These are phyloP conservation scores for Phaseolus lunatus DNA, from an alignment of 306 rosid genomes.

Conservation along the genomic window DNA sequence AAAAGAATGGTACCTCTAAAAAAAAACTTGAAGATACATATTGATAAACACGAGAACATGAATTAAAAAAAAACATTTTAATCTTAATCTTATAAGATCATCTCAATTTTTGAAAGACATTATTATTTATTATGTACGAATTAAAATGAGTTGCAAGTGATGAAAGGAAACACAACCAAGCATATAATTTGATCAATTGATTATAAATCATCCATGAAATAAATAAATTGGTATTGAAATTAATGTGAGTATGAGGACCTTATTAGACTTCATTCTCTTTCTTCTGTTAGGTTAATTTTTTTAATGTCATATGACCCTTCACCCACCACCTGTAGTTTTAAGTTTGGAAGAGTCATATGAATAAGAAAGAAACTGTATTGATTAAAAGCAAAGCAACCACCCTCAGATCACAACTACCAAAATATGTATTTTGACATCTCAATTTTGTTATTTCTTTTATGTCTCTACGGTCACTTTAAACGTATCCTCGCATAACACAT, in stretches of 20 bases:
- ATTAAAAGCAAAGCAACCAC: slow-evolving; percentile 1
- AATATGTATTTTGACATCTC: slow-evolving; percentile 15
- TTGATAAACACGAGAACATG: too few species aligned
- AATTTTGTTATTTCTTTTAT: background rate
- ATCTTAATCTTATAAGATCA: too few species aligned
- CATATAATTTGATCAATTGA: too few species aligned
- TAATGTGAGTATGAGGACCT: too few species aligned
- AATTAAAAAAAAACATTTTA: too few species aligned
- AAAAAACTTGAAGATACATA: too few species aligned
- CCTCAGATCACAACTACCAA: slow-evolving; percentile 24
- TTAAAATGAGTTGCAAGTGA: slow-evolving; percentile 10
- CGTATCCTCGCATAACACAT: too few species aligned
- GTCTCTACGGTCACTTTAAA: background rate
- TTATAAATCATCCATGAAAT: too few species aligned
- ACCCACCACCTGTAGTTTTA: background rate
- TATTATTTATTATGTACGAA: background rate
- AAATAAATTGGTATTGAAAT: slow-evolving; percentile 22
- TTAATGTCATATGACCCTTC: background rate
- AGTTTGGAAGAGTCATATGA: slow-evolving; percentile 24
- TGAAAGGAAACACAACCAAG: background rate
- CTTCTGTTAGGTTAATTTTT: slow-evolving; percentile 22
- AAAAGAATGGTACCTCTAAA: too few species aligned
- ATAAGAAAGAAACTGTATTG: background rate
- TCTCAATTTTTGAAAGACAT: too few species aligned
- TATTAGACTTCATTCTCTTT: background rate